Evolutionary conservation across 192 early-diverging fungal genomes (phyloP).

Genomic region (Spizellomyces punctatus): DNA sequence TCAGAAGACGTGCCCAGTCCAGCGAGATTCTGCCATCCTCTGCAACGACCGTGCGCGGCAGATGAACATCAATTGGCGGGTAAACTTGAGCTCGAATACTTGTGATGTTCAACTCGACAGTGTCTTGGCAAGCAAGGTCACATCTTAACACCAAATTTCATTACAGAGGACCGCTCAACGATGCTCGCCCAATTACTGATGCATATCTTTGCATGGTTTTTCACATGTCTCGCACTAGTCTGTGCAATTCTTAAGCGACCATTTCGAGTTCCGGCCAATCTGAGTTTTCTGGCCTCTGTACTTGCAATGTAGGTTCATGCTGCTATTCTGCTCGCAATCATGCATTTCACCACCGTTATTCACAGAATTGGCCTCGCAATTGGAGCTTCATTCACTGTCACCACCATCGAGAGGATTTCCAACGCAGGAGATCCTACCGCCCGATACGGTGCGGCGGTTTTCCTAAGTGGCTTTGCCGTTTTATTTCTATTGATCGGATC

Average conservation of each 20-base stretch:
- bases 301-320: background rate
- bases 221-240: conserved; percentile 7
- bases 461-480: background rate
- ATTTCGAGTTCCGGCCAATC: background rate
- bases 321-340: background rate
- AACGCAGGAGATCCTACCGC: background rate
- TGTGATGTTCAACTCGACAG: too few relatives aligned
- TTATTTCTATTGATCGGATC: background rate
- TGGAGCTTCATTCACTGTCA: background rate
- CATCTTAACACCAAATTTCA: background rate
- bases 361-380: background rate
- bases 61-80: background rate
- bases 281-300: background rate
- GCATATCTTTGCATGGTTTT: conserved; percentile 15
- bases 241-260: conserved; percentile 3
- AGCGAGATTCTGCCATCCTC: conserved; percentile 9
- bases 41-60: conserved; percentile 15
- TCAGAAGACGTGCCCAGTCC: background rate
- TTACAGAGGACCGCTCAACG: background rate
- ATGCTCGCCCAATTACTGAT: conserved; percentile 7
- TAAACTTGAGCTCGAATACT: background rate
- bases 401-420: background rate
- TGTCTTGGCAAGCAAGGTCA: background rate
- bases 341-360: background rate
- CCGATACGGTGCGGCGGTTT: background rate